Evolutionary conservation across 208 protist genomes (phyloP).

Genomic region (Wallacemonas sp.): DNA sequence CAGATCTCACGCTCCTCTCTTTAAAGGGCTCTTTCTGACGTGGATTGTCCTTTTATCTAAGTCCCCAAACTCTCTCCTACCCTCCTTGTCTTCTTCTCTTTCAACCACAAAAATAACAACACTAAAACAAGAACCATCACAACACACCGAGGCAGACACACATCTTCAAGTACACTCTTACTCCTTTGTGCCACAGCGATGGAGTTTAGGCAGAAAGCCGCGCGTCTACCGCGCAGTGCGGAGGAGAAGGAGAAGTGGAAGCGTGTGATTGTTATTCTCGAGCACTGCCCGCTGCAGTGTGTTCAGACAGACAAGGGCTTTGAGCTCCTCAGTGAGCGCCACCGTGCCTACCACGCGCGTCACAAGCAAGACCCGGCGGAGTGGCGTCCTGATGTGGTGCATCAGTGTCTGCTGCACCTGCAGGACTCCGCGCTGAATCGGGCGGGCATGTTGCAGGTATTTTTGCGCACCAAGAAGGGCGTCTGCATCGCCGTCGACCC

Average conservation of each 20-base stretch:
- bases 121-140: neutral
- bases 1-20: too few relatives aligned
- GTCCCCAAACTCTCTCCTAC: too few relatives aligned
- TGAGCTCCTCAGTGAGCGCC: slow-evolving; percentile 98
- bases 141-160: neutral
- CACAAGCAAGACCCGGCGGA: slow-evolving; percentile 93
- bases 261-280: slow-evolving; percentile 96
- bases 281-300: slow-evolving; percentile 93
- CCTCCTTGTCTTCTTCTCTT: too few relatives aligned
- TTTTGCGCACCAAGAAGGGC: slow-evolving; percentile 96
- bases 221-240: slow-evolving; percentile 78
- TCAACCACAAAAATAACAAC: too few relatives aligned
- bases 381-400: slow-evolving; percentile 98
- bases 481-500: slow-evolving; percentile 96
- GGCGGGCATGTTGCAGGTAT: slow-evolving; percentile 97
- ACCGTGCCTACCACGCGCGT: slow-evolving; percentile 94
- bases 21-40: too few relatives aligned
- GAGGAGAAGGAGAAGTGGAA: slow-evolving; percentile 88
- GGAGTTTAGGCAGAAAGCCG: slow-evolving; percentile 86
- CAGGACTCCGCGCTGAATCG: slow-evolving; percentile 99
- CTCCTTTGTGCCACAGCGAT: slow-evolving; percentile 43
- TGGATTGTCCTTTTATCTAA: too few relatives aligned
- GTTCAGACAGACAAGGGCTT: slow-evolving; percentile 95
- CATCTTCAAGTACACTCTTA: neutral
- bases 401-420: slow-evolving; percentile 98